Evolutionary conservation across 257 asterid genomes (phyloP), one percentile per base, ranked within the genome.

Genomic region (Solanum etuberosum): DNA sequence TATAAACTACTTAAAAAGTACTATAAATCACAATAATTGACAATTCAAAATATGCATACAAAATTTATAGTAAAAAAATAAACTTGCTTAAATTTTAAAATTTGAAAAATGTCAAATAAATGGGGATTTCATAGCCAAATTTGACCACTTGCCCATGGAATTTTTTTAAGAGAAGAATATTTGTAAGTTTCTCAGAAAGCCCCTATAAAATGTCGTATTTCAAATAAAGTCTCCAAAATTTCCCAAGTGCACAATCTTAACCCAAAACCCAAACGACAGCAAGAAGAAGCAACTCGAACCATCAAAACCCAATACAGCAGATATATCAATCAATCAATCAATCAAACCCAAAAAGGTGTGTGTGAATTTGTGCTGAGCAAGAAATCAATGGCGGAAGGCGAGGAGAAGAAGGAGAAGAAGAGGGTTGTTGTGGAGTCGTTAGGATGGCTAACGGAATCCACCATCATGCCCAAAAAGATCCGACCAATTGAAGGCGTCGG

Each of bases 371-470:
- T 76, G 59, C 23, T 40, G 27, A 71, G 15, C 46, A 34, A 72
- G 16, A 34, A 35, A 43, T 43, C 67, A 42, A 89, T 84, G 92
- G 90, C 20, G 78, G 94, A 92, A 92, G 93, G 83, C 23, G 94
- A 86, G 23, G 93, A 89, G 32, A 90, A 80, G 51, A 90, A 87
- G 90, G 85, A 91, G 90, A 90, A 88, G 93, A 94, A 92, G 93
- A 88, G 98, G 91, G 91, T 70, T 88, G 86, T 82, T 74, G 96
- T 94, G 87, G 98, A 95, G 59, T 97, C 99, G 31, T 88, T 95
- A 86, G 99, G 99, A 95, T 97, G 99, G 99, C 91, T 97, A 86
- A 95, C 99, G 91, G 99, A 97, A 92, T 95, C 99, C 31, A 65
- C 99, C 32, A 94, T 97, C 38, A 94, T 97, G 99, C 98, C 99